phyloP scores from a whole-genome alignment of 2,329 filamentous ascomycete species.

The Aspergillus unguis region DNA sequence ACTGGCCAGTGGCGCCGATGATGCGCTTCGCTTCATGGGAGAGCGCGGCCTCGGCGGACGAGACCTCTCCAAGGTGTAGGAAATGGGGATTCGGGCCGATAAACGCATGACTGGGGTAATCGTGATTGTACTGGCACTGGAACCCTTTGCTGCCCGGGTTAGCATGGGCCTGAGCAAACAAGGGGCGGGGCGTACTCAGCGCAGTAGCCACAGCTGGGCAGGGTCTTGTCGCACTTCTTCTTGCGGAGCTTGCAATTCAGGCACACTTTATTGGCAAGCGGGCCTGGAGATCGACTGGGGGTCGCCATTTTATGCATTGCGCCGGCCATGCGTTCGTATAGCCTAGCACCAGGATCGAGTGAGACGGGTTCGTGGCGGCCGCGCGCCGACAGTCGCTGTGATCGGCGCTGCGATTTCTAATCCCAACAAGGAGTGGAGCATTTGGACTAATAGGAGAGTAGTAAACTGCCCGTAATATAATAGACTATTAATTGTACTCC shows the following conservation, averaged over 20 bases:
- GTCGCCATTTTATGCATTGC: neutral
- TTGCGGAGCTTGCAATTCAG: slow-evolving; percentile 17
- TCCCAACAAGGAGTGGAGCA: too few species aligned
- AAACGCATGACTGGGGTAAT: neutral
- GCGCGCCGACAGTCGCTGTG: too few species aligned
- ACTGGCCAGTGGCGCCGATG: slow-evolving; percentile 12
- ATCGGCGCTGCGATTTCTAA: too few species aligned
- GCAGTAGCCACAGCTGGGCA: slow-evolving; percentile 17
- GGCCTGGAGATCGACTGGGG: neutral
- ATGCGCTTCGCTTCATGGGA: neutral
- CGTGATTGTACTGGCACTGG: slow-evolving; percentile 1
- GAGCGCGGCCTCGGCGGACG: neutral
- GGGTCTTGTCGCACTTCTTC: slow-evolving; percentile 18
- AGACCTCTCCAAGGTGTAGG: neutral
- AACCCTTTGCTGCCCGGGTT: neutral
- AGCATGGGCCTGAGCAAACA: neutral
- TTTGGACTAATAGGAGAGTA: too few species aligned
- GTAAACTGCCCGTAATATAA: too few species aligned
- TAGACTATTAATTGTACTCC: too few species aligned
- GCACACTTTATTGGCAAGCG: slow-evolving; percentile 9
- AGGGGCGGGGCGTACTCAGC: slow-evolving; percentile 2
- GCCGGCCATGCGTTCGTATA: too few species aligned
- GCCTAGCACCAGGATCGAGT: too few species aligned
- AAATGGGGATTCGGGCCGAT: neutral
- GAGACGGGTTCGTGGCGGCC: too few species aligned